Evolutionary conservation across 1,139 yeast species (phyloP).

Genomic region (Saccharomycopsis crataegensis): DNA sequence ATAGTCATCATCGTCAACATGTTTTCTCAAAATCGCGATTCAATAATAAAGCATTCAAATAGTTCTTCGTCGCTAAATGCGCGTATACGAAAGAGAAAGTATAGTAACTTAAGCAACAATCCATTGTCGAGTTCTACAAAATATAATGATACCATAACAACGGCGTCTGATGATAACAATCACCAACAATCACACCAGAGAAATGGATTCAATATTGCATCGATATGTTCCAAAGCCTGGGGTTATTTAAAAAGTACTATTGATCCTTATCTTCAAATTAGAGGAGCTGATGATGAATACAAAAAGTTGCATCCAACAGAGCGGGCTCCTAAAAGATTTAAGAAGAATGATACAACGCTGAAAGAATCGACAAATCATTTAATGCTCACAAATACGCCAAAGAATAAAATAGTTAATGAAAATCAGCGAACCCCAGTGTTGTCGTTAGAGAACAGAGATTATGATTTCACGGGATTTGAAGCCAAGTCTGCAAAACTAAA

Average conservation of each 20-base stretch:
- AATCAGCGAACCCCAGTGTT: background rate
- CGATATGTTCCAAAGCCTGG: constrained; percentile 11
- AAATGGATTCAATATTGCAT: background rate
- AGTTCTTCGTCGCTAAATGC: too few relatives aligned
- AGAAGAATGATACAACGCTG: background rate
- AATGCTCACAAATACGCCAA: background rate
- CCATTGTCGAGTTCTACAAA: too few relatives aligned
- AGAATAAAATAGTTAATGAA: background rate
- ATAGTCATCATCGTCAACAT: too few relatives aligned
- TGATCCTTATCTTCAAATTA: constrained; percentile 9
- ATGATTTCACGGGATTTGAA: constrained; percentile 5
- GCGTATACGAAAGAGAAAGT: too few relatives aligned
- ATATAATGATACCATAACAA: too few relatives aligned
- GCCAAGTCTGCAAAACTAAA: constrained; percentile 7
- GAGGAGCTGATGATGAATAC: background rate
- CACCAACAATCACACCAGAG: too few relatives aligned
- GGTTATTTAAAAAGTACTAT: constrained; percentile 1
- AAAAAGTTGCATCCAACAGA: background rate
- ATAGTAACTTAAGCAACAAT: too few relatives aligned
- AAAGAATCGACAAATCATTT: background rate
- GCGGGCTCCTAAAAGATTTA: background rate
- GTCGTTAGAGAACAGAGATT: background rate
- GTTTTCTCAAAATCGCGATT: too few relatives aligned
- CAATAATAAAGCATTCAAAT: too few relatives aligned
- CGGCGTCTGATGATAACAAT: too few relatives aligned